Evolutionary conservation across 176 grass and related monocot species (phyloP), one percentile per base, ranked within the genome.

Genomic region (Chrysopogon serrulatus): DNA sequence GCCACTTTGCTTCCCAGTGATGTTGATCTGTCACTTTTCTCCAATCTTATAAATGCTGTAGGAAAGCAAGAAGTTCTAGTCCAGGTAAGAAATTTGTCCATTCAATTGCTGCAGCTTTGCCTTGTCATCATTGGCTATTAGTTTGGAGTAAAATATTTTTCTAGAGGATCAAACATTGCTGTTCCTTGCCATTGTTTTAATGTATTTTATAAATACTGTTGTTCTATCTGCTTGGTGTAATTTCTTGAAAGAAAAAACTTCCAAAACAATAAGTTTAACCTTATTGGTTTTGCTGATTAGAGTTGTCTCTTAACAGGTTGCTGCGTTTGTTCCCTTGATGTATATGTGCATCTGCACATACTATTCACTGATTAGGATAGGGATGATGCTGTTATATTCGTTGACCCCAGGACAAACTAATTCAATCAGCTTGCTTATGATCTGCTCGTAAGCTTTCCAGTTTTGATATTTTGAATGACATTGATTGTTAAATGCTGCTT

Each of bases 311-410:
- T 87, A 71, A 77, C 91, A 99, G 96, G 91, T 99, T 86, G 87
- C 81, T 84, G 93, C 91, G 34, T 94, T 99, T 86, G 85, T 96
- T 65, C 96, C 96, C 61, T 87, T 99, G 80, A 88, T 99, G 91
- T 99, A 99, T 85, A 96, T 99, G 96, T 99, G 93, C 68, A 85
- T 99, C 80, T 99, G 96, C 87, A 99, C 96, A 48, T 99, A 99
- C 66, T 99, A 99, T 89, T 99, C 96, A 8, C 83, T 99, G 66
- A 92, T 94, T 83, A 90, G 93, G 81, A 96, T 99, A 81, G 96
- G 96, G 86, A 96, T 92, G 85, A 65, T 99, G 53, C 93, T 99
- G 93, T 94, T 99, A 68, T 99, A 99, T 92, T 91, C 93, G 19
- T 87, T 99, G 9, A 99, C 96, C 83, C 86, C 96, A 40, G 90